Conservation (phyloP, 345 rosid species). For the Noccaea caerulescens region DNA sequence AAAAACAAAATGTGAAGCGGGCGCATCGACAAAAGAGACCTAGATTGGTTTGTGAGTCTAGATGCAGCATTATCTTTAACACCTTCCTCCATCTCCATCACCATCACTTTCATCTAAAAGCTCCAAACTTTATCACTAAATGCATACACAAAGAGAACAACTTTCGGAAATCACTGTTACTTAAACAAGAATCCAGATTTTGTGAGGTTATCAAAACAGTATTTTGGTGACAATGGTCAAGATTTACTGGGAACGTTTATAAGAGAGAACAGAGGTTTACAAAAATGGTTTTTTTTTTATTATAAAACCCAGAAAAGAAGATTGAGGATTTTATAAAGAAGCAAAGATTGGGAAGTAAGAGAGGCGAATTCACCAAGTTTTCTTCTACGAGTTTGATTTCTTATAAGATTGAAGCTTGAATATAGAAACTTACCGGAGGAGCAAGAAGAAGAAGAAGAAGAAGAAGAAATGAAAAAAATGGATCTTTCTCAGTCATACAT, state of each 20-base stretch:
- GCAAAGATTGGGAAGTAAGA: slow-evolving; percentile 5
- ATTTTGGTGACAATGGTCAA: not conserved
- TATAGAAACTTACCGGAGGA: not conserved
- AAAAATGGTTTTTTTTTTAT: not conserved
- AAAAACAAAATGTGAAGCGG: slow-evolving; percentile 50
- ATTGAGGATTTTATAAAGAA: not conserved
- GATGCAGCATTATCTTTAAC: slow-evolving; percentile 43
- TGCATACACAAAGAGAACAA: too few species aligned
- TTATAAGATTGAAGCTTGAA: slow-evolving; percentile 6
- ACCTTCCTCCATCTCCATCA: slow-evolving; percentile 58
- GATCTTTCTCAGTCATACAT: slow-evolving; percentile 34
- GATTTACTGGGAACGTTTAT: not conserved
- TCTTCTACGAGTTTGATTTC: not conserved
- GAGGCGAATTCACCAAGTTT: not conserved
- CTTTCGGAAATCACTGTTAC: not conserved
- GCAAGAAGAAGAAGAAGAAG: slow-evolving; percentile 12
- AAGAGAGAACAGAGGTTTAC: slow-evolving; percentile 8
- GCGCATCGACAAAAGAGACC: slow-evolving; percentile 49
- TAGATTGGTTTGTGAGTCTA: slow-evolving; percentile 45
- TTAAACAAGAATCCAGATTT: too few species aligned
- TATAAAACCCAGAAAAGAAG: not conserved
- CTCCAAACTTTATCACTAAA: slow-evolving; percentile 21
- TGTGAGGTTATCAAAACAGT: not conserved
- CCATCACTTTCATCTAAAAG: slow-evolving; percentile 41
- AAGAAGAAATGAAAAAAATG: not conserved